Conservation (phyloP, 495 filamentous ascomycete species). For the Oleoguttula mirabilis region DNA sequence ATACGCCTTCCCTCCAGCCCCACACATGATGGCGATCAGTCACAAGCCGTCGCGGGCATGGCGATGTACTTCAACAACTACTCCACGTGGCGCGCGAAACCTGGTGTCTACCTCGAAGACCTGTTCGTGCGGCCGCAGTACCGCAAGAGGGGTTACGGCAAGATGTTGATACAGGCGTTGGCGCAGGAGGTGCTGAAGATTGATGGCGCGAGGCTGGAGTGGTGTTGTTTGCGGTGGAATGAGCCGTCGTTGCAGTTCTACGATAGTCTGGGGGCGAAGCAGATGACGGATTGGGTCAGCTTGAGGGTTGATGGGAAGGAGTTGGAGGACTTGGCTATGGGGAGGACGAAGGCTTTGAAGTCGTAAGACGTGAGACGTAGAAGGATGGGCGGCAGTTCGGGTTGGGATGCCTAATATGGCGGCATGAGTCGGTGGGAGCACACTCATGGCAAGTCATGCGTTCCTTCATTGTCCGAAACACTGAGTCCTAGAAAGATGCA, state of each 20-base stretch:
- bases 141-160: constrained; percentile 68
- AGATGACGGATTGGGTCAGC: constrained; percentile 77
- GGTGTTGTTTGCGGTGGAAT: constrained; percentile 90
- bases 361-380: too few relatives aligned
- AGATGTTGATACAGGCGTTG: constrained; percentile 58
- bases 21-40: constrained; percentile 22
- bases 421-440: too few relatives aligned
- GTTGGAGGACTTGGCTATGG: constrained; percentile 48
- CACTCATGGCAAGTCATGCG: too few relatives aligned
- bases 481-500: too few relatives aligned
- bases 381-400: background rate
- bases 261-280: constrained; percentile 62
- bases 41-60: constrained; percentile 38
- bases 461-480: too few relatives aligned
- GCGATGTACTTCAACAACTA: constrained; percentile 63
- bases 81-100: constrained; percentile 65
- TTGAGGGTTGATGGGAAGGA: constrained; percentile 76
- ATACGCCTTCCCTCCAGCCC: constrained; percentile 33
- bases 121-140: constrained; percentile 65
- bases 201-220: constrained; percentile 68
- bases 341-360: constrained; percentile 4
- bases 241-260: constrained; percentile 84
- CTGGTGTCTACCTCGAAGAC: constrained; percentile 92
- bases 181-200: constrained; percentile 64
- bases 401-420: too few relatives aligned